Percentiles rank a stretch among this genome's conserved stretches.
These are phyloP conservation scores for Ceratocystis cubensis DNA, from an alignment of 2,329 filamentous ascomycete species.

Conservation along the genomic window DNA sequence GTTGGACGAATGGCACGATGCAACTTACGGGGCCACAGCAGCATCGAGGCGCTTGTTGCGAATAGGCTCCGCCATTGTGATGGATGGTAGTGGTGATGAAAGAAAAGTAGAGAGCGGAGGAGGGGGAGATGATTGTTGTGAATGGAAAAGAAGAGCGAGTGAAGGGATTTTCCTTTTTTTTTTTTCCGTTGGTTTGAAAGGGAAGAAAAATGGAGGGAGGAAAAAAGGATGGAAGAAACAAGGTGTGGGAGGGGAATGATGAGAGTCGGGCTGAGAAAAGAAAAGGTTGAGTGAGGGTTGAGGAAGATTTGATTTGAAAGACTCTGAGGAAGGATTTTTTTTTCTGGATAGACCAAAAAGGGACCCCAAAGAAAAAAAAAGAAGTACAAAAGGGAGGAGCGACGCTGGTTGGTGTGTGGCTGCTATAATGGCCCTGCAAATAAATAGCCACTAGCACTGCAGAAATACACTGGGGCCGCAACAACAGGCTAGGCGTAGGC, in stretches of 20 bases:
- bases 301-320: slow-evolving; percentile 12
- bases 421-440: neutral
- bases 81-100: slow-evolving; percentile 23
- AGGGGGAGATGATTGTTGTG: neutral
- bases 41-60: slow-evolving; percentile 49
- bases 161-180: neutral
- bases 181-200: slow-evolving; percentile 23
- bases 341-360: neutral
- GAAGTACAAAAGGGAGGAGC: neutral
- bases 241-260: slow-evolving; percentile 26
- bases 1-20: neutral
- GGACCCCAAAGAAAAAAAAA: neutral
- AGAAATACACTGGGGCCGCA: no score
- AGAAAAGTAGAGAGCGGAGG: slow-evolving; percentile 22
- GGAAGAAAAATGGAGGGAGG: slow-evolving; percentile 26
- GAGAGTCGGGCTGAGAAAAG: slow-evolving; percentile 17
- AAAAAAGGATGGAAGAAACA: slow-evolving; percentile 25
- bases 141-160: slow-evolving; percentile 12
- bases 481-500: no score
- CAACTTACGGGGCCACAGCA: slow-evolving; percentile 46
- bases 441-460: neutral
- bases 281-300: slow-evolving; percentile 18
- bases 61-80: slow-evolving; percentile 49
- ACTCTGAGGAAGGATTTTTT: slow-evolving; percentile 7
- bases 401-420: no score